These are phyloP conservation scores for Fusarium citri DNA, from an alignment of 2,329 filamentous ascomycete species.

Conservation along the genomic window DNA sequence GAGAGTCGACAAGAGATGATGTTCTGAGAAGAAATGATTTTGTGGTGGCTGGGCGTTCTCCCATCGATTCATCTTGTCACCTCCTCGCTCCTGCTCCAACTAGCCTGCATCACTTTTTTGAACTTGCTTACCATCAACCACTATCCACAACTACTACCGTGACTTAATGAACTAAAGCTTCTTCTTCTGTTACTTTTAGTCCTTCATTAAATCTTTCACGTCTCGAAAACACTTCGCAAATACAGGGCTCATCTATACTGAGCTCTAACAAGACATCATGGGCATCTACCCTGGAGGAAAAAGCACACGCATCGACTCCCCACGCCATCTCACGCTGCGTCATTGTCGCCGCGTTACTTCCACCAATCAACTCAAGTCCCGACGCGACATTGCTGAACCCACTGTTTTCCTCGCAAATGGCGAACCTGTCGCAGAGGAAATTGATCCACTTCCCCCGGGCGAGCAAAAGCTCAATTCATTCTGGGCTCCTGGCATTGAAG, in stretches of 20 bases:
- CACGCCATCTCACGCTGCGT: slow-evolving; percentile 19
- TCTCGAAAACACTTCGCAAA: background rate
- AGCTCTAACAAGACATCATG: background rate
- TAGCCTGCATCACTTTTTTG: no score
- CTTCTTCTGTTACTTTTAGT: no score
- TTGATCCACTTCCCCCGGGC: slow-evolving; percentile 14
- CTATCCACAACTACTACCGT: no score
- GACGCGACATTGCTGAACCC: background rate
- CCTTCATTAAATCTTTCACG: no score
- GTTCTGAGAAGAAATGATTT: no score
- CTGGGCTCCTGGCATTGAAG: slow-evolving; percentile 34
- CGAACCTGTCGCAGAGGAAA: background rate
- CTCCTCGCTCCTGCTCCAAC: no score
- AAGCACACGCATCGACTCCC: slow-evolving; percentile 21
- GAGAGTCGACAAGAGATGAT: no score
- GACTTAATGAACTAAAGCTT: no score
- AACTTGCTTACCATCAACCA: no score
- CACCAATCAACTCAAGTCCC: background rate
- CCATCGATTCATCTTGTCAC: no score
- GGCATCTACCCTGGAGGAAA: slow-evolving; percentile 32
- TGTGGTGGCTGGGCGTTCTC: no score
- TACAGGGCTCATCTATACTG: no score
- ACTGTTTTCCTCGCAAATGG: background rate
- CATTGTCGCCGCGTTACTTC: slow-evolving; percentile 8
- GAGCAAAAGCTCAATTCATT: slow-evolving; percentile 34